Base-by-base conservation (phyloP, 1,139 yeast species). In the Taiozyma sp. region DNA sequence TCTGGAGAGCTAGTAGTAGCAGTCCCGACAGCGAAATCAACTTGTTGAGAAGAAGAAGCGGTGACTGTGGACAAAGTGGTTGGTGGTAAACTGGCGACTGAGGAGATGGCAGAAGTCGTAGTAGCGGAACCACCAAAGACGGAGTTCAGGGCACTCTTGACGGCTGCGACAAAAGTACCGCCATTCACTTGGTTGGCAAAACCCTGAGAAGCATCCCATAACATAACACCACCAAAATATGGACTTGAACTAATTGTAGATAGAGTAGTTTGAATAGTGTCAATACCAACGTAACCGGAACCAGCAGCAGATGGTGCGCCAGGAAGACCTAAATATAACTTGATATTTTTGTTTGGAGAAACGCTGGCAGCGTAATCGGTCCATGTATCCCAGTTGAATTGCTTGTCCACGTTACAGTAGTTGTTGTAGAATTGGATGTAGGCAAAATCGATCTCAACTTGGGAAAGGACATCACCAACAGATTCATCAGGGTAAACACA, bases 371-470 rank as follows among this genome's bases (percentile, higher is more conserved):
- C 96, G 68, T 71, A 89, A 44, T 76, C 69, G 47, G 77, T 75
- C 99, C 99, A 93, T 24, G 88, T 80, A 59, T 83, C 85, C 84
- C 87, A 91, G 74, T 93, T 93, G 75, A 90, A 91, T 47, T 64
- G 60, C 11, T 70, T 57, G 8, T 76, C 77, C 48, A 85, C 72
- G 46, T 74, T 71, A 70, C 98, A 91, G 67, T 85, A 82, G 70
- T 91, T 91, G 77, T 91, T 91, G 77, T 91, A 91, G 73, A 91
- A 91, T 73, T 91, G 98, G 61, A 91, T 80, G 63, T 88, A 89
- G 2, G 93, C 93, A 69, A 85, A 89, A 69, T 91, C 98, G 56
- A 91, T 72, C 44, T 79, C 74, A 22, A 87, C 80, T 40, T 77
- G 70, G 26, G 73, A 72, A 59, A 91, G 69, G 40, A 86, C 70